Evolutionary conservation across 2,329 filamentous ascomycete species (phyloP).

Genomic region (Colletotrichum kahawae): DNA sequence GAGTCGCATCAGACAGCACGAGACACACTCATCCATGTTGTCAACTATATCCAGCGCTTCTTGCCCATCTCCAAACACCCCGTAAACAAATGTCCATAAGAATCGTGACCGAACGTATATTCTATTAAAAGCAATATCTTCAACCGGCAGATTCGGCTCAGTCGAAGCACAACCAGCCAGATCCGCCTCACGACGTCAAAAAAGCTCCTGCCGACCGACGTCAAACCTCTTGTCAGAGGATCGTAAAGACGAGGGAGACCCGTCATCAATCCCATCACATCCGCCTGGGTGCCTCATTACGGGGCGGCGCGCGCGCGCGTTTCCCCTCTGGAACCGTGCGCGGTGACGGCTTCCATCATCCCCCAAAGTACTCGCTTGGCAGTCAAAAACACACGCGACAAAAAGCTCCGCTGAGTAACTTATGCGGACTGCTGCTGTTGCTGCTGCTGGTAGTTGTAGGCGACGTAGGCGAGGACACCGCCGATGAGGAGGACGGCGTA

Average conservation of each 20-base stretch:
- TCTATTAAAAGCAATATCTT: slow-evolving; percentile 20
- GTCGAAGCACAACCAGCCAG: background rate
- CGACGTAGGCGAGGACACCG: slow-evolving; percentile 77
- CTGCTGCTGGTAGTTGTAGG: slow-evolving; percentile 84
- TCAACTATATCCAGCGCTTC: background rate
- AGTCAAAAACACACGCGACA: background rate
- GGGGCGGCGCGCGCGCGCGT: background rate
- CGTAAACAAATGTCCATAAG: background rate
- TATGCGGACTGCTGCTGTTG: slow-evolving; percentile 40
- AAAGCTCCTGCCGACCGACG: background rate
- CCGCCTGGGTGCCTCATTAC: background rate
- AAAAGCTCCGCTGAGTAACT: background rate
- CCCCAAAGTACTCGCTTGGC: background rate
- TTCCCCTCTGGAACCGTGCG: background rate
- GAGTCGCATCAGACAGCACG: background rate
- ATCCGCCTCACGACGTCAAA: background rate
- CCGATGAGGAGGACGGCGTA: slow-evolving; percentile 84
- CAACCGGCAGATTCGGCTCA: background rate
- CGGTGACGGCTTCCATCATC: background rate
- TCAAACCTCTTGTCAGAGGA: background rate
- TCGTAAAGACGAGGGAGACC: background rate
- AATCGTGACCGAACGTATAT: slow-evolving; percentile 3
- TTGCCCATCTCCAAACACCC: background rate
- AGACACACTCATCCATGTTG: background rate
- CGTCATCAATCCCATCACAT: background rate